Evolutionary conservation across 2,329 filamentous ascomycete species (phyloP).

Genomic region (Penicillium sp.): DNA sequence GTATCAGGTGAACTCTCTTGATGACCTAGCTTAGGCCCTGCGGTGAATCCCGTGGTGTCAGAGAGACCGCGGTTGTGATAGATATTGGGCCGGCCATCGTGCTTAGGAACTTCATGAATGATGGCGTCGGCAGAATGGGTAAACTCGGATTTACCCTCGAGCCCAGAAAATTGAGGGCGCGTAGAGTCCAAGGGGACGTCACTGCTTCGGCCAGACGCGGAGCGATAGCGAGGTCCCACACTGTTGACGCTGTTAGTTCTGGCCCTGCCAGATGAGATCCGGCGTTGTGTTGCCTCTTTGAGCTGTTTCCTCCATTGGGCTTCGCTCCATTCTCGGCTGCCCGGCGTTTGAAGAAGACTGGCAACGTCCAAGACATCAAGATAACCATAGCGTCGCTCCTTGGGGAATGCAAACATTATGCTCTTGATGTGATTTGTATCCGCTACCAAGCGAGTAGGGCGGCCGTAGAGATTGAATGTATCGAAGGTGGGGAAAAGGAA

Average conservation of each 20-base stretch:
- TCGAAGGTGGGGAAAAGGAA: constrained; percentile 94
- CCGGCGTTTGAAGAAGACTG: constrained; percentile 70
- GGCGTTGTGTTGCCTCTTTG: constrained; percentile 74
- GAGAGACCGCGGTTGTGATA: constrained; percentile 34
- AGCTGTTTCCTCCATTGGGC: constrained; percentile 83
- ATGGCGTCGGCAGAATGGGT: constrained; percentile 39
- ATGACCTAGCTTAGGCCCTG: constrained; percentile 14
- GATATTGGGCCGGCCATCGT: constrained; percentile 17
- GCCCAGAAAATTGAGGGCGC: constrained; percentile 20
- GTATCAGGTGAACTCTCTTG: constrained; percentile 35
- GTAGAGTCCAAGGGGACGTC: constrained; percentile 34
- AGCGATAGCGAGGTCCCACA: constrained; percentile 46
- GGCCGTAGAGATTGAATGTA: constrained; percentile 84
- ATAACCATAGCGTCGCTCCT: constrained; percentile 81
- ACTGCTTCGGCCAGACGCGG: constrained; percentile 34
- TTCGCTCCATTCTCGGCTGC: constrained; percentile 75
- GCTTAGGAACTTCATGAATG: constrained; percentile 27
- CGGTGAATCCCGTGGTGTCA: constrained; percentile 30
- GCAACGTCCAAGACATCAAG: constrained; percentile 84
- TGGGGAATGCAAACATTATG: constrained; percentile 97
- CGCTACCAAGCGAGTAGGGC: constrained; percentile 78
- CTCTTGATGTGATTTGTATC: constrained; percentile 83
- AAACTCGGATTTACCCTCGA: constrained; percentile 26
- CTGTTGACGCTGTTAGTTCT: constrained; percentile 55
- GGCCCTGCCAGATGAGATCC: constrained; percentile 38